phyloP scores from a whole-genome alignment of 2,329 filamentous ascomycete genomes.

The Aspergillus sp. region DNA sequence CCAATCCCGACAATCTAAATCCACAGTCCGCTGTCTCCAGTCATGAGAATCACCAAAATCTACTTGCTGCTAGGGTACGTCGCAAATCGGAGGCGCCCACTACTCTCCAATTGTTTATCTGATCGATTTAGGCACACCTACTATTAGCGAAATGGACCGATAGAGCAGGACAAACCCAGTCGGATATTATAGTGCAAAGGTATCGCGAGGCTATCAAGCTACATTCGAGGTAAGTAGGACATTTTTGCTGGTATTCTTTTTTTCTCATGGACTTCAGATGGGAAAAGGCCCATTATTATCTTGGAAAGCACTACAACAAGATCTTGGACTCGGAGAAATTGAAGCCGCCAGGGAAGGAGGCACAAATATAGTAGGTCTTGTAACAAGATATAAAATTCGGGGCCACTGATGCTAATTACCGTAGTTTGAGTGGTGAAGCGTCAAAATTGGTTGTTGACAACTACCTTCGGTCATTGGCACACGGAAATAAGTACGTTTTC shows the following conservation, averaged over 20 bases:
- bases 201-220: conserved; percentile 71
- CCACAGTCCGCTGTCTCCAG: conserved; percentile 39
- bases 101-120: conserved; percentile 1
- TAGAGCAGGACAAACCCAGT: conserved; percentile 87
- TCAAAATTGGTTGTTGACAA: conserved; percentile 91
- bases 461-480: conserved; percentile 81
- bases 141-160: conserved; percentile 97
- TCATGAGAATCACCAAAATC: conserved; percentile 52
- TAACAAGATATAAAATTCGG: not conserved
- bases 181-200: conserved; percentile 72
- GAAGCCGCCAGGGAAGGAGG: conserved; percentile 74
- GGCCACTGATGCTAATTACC: conserved; percentile 26
- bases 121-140: conserved; percentile 65
- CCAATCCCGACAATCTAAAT: conserved; percentile 34
- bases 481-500: conserved; percentile 92
- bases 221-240: conserved; percentile 31
- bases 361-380: conserved; percentile 60
- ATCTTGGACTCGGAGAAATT: conserved; percentile 84
- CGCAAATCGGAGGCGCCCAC: not conserved
- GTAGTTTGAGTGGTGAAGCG: conserved; percentile 71
- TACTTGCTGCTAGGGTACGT: conserved; percentile 46
- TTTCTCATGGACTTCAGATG: conserved; percentile 54
- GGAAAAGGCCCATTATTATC: conserved; percentile 97
- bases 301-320: conserved; percentile 97
- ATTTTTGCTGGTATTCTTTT: not conserved